These are phyloP conservation scores for Fomitopsis pinicola DNA, from an alignment of 1,284 basidiomycete species.

Conservation along the genomic window DNA sequence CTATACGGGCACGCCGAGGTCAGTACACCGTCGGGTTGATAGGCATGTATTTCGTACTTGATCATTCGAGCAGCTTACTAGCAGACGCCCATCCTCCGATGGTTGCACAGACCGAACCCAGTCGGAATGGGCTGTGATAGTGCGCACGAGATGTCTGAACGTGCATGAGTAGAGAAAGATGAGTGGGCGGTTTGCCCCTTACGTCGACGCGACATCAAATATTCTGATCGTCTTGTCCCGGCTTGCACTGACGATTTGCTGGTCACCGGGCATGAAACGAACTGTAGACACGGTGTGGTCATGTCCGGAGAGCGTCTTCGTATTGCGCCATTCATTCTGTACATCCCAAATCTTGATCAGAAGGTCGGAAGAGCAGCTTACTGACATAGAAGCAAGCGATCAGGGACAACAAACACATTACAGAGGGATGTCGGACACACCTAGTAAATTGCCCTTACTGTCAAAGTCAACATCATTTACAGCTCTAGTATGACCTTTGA, in stretches of 20 bases:
- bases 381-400: conserved; percentile 28
- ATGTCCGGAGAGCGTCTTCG: conserved; percentile 70
- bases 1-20: conserved; percentile 27
- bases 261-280: conserved; percentile 70
- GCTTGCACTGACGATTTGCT: conserved; percentile 65
- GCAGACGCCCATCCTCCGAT: conserved; percentile 52
- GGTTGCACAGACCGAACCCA: conserved; percentile 68
- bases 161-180: neutral
- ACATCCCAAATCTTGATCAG: conserved; percentile 79
- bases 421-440: conserved; percentile 34
- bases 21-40: neutral
- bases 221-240: conserved; percentile 70
- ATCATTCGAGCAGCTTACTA: conserved; percentile 68
- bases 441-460: conserved; percentile 60
- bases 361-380: conserved; percentile 73
- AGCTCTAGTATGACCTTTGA: conserved; percentile 76
- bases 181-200: conserved; percentile 14
- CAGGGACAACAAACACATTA: too few species aligned
- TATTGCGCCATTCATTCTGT: conserved; percentile 70
- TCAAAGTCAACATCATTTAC: conserved; percentile 76
- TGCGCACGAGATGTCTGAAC: conserved; percentile 53
- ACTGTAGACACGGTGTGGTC: conserved; percentile 73
- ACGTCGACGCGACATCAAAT: conserved; percentile 73
- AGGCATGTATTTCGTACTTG: conserved; percentile 36
- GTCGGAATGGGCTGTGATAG: conserved; percentile 58